These are phyloP conservation scores for Ogataea corticis DNA, from an alignment of 805 yeast genomes.

Conservation along the genomic window DNA sequence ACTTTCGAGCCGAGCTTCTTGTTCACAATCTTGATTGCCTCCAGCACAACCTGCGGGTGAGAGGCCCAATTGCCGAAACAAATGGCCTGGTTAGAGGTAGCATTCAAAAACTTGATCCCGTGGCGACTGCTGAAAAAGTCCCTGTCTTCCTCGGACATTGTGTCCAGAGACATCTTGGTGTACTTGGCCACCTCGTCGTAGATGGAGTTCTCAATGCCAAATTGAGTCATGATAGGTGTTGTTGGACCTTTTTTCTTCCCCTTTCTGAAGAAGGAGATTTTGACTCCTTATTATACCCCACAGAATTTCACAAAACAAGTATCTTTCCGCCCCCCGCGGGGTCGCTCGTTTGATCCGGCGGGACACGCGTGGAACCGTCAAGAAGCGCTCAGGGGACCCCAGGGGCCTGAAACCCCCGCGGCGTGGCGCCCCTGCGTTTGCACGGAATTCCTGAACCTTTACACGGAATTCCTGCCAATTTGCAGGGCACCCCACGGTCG, in stretches of 20 bases:
- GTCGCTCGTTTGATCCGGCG: too few species aligned
- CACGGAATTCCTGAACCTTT: too few species aligned
- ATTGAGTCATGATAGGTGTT: not conserved
- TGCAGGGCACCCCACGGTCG: not conserved
- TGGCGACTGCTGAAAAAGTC: constrained; percentile 15
- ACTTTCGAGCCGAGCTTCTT: constrained; percentile 10
- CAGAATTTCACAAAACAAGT: too few species aligned
- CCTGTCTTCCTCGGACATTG: constrained; percentile 25
- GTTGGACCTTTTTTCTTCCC: not conserved
- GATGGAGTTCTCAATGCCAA: constrained; percentile 4
- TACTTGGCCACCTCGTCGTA: constrained; percentile 22
- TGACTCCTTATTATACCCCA: not conserved
- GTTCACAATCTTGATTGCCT: constrained; percentile 22
- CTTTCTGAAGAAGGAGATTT: not conserved
- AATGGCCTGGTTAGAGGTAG: constrained; percentile 33
- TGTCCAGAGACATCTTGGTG: constrained; percentile 27
- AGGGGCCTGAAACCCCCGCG: too few species aligned
- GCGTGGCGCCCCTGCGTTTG: too few species aligned
- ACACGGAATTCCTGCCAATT: not conserved
- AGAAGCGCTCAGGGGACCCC: too few species aligned
- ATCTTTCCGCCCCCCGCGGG: too few species aligned
- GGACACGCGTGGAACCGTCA: too few species aligned
- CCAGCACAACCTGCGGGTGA: constrained; percentile 23
- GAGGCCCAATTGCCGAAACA: constrained; percentile 23
- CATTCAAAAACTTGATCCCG: constrained; percentile 25